phyloP scores from a whole-genome alignment of 2,329 filamentous ascomycete species.

The Colletotrichum sp. region DNA sequence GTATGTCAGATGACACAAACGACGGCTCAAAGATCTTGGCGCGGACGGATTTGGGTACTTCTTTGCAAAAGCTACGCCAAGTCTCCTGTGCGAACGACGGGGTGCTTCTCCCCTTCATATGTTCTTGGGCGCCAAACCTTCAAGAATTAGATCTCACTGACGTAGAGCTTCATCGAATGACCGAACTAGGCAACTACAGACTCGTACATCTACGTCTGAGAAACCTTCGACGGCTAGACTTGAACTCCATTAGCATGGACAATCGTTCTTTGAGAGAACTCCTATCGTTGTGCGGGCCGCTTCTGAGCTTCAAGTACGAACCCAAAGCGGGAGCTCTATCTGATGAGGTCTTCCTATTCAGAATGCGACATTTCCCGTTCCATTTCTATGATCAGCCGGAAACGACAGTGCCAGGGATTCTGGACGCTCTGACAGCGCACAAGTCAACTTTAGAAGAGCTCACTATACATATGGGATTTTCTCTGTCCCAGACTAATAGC shows the following conservation, averaged over 20 bases:
- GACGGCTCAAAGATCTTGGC: not conserved
- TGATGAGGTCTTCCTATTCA: too few relatives aligned
- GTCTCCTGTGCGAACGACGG: not conserved
- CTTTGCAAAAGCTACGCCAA: not conserved
- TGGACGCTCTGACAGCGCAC: fast-evolving
- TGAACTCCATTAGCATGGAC: fast-evolving
- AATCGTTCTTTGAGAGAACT: fast-evolving
- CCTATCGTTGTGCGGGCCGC: fast-evolving
- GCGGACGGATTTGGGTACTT: not conserved
- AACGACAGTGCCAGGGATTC: not conserved
- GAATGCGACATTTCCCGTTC: too few relatives aligned
- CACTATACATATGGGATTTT: not conserved
- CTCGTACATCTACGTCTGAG: not conserved
- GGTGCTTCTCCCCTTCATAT: not conserved
- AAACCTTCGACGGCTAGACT: not conserved
- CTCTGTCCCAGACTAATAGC: not conserved
- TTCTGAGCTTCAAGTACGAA: not conserved
- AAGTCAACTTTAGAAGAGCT: not conserved
- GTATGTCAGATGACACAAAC: not conserved
- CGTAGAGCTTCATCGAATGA: too few relatives aligned
- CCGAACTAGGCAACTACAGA: too few relatives aligned
- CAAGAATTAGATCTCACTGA: too few relatives aligned
- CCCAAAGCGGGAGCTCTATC: too few relatives aligned
- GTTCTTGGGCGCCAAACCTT: not conserved
- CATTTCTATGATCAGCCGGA: too few relatives aligned